Evolutionary conservation across 768 basidiomycete genomes (phyloP).

Genomic region (Strobilomyces echinocephalus): DNA sequence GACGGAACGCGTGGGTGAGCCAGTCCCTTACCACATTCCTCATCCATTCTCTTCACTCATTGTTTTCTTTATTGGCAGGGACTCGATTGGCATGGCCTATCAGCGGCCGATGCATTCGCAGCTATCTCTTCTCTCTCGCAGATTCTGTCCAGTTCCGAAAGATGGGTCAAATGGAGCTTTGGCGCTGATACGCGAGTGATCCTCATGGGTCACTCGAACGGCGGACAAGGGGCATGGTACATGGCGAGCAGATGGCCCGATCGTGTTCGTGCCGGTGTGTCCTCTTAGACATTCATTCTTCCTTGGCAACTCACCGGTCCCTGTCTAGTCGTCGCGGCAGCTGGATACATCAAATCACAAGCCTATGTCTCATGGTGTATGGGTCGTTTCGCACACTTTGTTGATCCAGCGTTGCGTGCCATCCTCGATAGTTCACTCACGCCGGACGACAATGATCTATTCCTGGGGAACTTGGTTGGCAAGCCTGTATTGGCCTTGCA

Average conservation of each 20-base stretch:
- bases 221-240: conserved; percentile 88
- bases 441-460: conserved; percentile 84
- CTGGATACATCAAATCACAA: conserved; percentile 85
- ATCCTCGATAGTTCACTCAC: conserved; percentile 72
- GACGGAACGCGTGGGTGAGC: conserved; percentile 77
- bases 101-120: conserved; percentile 63
- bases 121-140: conserved; percentile 51
- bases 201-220: conserved; percentile 91
- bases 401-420: conserved; percentile 68
- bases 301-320: neutral
- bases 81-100: conserved; percentile 90
- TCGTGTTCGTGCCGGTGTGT: conserved; percentile 55
- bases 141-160: conserved; percentile 36
- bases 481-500: conserved; percentile 73
- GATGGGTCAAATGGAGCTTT: conserved; percentile 42
- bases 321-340: conserved; percentile 63
- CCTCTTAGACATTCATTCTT: neutral
- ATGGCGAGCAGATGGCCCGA: conserved; percentile 75
- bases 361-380: conserved; percentile 72
- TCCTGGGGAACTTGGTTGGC: conserved; percentile 70
- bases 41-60: neutral
- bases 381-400: conserved; percentile 71
- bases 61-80: conserved; percentile 44
- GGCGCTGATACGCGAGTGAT: conserved; percentile 41
- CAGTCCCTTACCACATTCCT: neutral